These are phyloP conservation scores for Niveomyces coronatus DNA, from an alignment of 2,329 filamentous ascomycete species.

Conservation along the genomic window DNA sequence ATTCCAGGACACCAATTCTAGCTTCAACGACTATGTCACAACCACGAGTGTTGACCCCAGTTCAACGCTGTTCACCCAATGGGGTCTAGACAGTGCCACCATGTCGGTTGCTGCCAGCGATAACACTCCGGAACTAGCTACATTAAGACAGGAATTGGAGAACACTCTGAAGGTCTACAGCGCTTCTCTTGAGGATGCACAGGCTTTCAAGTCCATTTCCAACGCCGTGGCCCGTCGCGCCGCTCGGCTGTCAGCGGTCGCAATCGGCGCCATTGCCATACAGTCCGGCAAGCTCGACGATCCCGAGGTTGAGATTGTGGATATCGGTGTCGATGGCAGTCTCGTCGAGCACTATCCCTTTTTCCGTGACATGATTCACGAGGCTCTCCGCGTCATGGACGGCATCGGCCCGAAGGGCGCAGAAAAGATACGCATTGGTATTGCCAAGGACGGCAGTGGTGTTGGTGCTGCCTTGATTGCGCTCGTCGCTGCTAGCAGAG, in stretches of 20 bases:
- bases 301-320: slow-evolving; percentile 58
- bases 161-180: slow-evolving; percentile 66
- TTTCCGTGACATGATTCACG: slow-evolving; percentile 80
- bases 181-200: slow-evolving; percentile 71
- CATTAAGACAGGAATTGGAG: slow-evolving; percentile 69
- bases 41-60: slow-evolving; percentile 58
- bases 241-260: slow-evolving; percentile 77
- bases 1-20: slow-evolving; percentile 67
- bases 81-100: slow-evolving; percentile 86
- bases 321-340: slow-evolving; percentile 90
- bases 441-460: slow-evolving; percentile 89
- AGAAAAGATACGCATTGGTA: slow-evolving; percentile 82
- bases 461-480: slow-evolving; percentile 85
- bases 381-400: slow-evolving; percentile 66
- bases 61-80: slow-evolving; percentile 63
- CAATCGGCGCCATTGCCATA: slow-evolving; percentile 75
- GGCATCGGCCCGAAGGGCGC: slow-evolving; percentile 71
- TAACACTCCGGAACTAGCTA: slow-evolving; percentile 57
- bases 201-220: slow-evolving; percentile 75
- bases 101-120: slow-evolving; percentile 82
- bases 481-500: slow-evolving; percentile 66
- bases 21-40: slow-evolving; percentile 56
- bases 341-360: slow-evolving; percentile 92
- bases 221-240: slow-evolving; percentile 80
- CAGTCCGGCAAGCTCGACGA: slow-evolving; percentile 62